Evolutionary conservation across 192 early-diverging fungal genomes (phyloP).

Genomic region (Linnemannia zychae): DNA sequence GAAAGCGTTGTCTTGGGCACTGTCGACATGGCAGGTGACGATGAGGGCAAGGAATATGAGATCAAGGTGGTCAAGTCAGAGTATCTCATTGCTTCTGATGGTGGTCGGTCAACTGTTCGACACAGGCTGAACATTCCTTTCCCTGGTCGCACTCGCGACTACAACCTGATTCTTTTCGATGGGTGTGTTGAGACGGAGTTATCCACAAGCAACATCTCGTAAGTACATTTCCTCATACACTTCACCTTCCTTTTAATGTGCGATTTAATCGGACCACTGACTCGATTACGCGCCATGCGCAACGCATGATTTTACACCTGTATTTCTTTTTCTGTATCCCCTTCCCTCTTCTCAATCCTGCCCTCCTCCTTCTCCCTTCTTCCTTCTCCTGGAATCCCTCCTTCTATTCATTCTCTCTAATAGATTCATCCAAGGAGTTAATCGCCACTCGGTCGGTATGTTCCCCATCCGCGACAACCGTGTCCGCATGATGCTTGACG

Average conservation of each 20-base stretch:
- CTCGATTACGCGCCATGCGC: neutral
- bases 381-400: neutral
- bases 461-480: slow-evolving; percentile 11
- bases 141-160: slow-evolving; percentile 25
- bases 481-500: slow-evolving; percentile 9
- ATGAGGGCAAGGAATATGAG: slow-evolving; percentile 17
- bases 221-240: neutral
- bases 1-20: slow-evolving; percentile 7
- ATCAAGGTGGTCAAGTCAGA: slow-evolving; percentile 20
- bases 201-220: neutral
- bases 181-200: slow-evolving; percentile 24
- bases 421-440: slow-evolving; percentile 3
- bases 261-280: neutral
- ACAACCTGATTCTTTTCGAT: slow-evolving; percentile 30
- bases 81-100: slow-evolving; percentile 43
- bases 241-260: neutral
- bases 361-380: too few species aligned
- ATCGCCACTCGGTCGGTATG: neutral
- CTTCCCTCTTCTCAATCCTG: neutral
- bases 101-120: slow-evolving; percentile 31
- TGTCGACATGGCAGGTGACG: slow-evolving; percentile 8
- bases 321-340: neutral
- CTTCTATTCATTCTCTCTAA: neutral
- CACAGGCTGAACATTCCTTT: slow-evolving; percentile 26
- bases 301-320: neutral